Conservation (phyloP, 2,329 filamentous ascomycete genomes). For the Bipolaris sorokiniana region DNA sequence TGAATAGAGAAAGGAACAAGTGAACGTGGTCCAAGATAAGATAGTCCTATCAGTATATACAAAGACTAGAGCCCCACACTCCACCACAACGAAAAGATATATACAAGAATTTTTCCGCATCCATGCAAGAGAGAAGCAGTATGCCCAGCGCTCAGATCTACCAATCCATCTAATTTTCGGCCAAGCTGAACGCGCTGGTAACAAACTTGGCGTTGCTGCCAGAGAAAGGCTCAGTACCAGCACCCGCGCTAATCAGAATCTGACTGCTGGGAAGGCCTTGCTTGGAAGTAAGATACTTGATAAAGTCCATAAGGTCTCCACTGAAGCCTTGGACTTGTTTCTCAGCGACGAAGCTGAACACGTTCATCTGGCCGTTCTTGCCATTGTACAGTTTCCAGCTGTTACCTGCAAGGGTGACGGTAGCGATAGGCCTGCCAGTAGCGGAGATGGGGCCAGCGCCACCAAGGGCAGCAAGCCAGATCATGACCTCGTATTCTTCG, state of each 20-base stretch:
- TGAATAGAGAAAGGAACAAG: too few species aligned
- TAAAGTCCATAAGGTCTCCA: constrained; percentile 64
- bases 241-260: constrained; percentile 61
- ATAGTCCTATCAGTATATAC: neutral
- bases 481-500: constrained; percentile 69
- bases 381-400: constrained; percentile 67
- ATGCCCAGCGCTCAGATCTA: neutral
- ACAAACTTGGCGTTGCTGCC: constrained; percentile 57
- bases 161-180: constrained; percentile 22
- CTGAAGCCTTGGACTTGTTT: constrained; percentile 59
- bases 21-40: neutral
- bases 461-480: constrained; percentile 66
- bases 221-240: constrained; percentile 64
- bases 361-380: constrained; percentile 64
- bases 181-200: constrained; percentile 49
- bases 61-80: neutral
- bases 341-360: constrained; percentile 65
- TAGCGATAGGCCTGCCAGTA: constrained; percentile 61
- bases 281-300: constrained; percentile 60
- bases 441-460: constrained; percentile 65
- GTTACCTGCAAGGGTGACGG: constrained; percentile 59
- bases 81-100: neutral
- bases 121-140: neutral
- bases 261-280: constrained; percentile 58
- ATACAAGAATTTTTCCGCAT: neutral